These are phyloP conservation scores for Fraxinus sp. DNA, from an alignment of 305 asterid species.

Conservation along the genomic window DNA sequence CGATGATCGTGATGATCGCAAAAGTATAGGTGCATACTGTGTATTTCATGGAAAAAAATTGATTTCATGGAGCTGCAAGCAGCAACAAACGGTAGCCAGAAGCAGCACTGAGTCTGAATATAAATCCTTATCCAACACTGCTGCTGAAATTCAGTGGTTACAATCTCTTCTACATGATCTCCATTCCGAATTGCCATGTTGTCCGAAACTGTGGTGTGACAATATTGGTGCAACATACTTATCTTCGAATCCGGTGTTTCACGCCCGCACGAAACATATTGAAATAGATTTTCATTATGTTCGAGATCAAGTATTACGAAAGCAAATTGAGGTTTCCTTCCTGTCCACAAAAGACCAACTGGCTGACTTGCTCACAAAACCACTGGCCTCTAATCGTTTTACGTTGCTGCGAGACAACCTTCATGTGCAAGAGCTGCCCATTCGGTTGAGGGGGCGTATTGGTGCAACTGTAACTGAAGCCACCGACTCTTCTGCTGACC, in stretches of 20 bases:
- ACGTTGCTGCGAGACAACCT: too few species aligned
- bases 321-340: not conserved
- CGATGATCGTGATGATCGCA: not conserved
- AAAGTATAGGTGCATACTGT: too few species aligned
- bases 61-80: not conserved
- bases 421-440: not conserved
- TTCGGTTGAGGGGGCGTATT: not conserved
- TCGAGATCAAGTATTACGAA: not conserved
- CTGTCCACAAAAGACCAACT: too few species aligned
- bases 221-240: not conserved
- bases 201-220: not conserved
- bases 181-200: not conserved
- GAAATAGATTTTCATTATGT: not conserved
- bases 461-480: not conserved
- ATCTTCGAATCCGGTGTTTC: not conserved
- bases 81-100: not conserved
- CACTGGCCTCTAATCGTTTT: too few species aligned
- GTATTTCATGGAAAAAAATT: not conserved
- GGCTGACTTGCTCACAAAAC: too few species aligned
- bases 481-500: not conserved
- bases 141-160: not conserved
- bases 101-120: not conserved
- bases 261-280: not conserved
- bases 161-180: not conserved
- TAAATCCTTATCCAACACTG: not conserved